Percentiles rank a stretch among this genome's conserved stretches.
Evolutionary conservation across 148 eudicot genomes (phyloP).

Genomic region (Linanthus parryae): DNA sequence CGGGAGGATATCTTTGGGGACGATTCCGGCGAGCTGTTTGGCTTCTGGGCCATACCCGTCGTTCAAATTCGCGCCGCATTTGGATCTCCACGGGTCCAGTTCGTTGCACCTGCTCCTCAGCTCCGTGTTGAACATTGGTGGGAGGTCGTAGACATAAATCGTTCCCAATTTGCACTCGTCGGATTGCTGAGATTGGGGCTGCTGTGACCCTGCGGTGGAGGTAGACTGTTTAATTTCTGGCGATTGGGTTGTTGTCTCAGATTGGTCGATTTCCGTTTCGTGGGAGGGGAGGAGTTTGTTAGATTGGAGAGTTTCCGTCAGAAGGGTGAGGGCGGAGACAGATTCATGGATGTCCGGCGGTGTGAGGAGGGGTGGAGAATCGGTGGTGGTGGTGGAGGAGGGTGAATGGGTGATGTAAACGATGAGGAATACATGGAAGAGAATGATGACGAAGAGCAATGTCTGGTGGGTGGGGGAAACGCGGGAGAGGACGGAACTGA

Average conservation of each 20-base stretch:
- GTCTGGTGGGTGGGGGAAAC: too few relatives aligned
- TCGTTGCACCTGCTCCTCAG: slow-evolving; percentile 40
- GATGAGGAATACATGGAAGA: slow-evolving; percentile 9
- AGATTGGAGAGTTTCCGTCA: background rate
- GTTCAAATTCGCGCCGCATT: slow-evolving; percentile 51
- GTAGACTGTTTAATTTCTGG: background rate
- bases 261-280: background rate
- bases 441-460: slow-evolving; percentile 4
- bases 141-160: slow-evolving; percentile 63
- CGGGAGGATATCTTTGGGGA: slow-evolving; percentile 24
- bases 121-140: slow-evolving; percentile 40
- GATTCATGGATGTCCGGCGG: too few relatives aligned
- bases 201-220: background rate
- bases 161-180: slow-evolving; percentile 35
- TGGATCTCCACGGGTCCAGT: slow-evolving; percentile 48
- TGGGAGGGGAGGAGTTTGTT: background rate
- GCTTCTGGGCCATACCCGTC: slow-evolving; percentile 51
- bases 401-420: background rate
- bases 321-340: too few relatives aligned
- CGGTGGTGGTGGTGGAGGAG: background rate
- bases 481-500: too few relatives aligned
- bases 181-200: background rate
- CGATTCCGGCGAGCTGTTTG: slow-evolving; percentile 12
- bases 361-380: background rate
- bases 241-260: too few relatives aligned